phyloP scores from a whole-genome alignment of 768 basidiomycete species.

The Collybia sordida region DNA sequence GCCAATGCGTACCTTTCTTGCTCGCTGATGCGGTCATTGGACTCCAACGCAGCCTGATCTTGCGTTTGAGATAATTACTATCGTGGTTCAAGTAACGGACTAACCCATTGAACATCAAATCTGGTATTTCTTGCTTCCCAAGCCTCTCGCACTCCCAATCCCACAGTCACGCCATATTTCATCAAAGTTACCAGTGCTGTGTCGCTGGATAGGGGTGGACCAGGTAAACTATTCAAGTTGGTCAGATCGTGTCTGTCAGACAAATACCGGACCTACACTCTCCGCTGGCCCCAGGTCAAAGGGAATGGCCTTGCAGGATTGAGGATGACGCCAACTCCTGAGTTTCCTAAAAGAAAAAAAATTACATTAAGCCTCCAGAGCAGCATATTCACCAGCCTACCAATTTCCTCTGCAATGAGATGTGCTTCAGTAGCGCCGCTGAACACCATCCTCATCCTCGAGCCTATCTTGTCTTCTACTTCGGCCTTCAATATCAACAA shows the following conservation, averaged over 20 bases:
- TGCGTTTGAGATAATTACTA: not conserved
- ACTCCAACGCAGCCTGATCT: constrained; percentile 44
- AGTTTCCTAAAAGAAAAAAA: constrained; percentile 34
- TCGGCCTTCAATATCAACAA: constrained; percentile 69
- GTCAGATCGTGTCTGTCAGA: not conserved
- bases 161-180: constrained; percentile 78
- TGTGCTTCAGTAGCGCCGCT: constrained; percentile 63
- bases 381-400: constrained; percentile 22
- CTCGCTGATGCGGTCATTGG: constrained; percentile 41
- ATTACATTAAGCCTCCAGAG: not conserved
- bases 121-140: constrained; percentile 76
- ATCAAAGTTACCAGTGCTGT: constrained; percentile 64
- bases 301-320: constrained; percentile 69
- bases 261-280: constrained; percentile 48
- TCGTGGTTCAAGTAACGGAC: constrained; percentile 17
- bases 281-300: constrained; percentile 64
- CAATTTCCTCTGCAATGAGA: constrained; percentile 67
- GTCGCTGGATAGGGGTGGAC: constrained; percentile 69
- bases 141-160: constrained; percentile 62
- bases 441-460: constrained; percentile 61
- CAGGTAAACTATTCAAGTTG: constrained; percentile 51
- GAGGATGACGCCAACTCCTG: constrained; percentile 50
- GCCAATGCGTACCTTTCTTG: constrained; percentile 42
- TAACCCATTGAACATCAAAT: constrained; percentile 79
- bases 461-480: constrained; percentile 56